Evolutionary conservation across 345 rosid species (phyloP), one percentile per base, ranked within the genome.

Genomic region (Lepidium aucheri): DNA sequence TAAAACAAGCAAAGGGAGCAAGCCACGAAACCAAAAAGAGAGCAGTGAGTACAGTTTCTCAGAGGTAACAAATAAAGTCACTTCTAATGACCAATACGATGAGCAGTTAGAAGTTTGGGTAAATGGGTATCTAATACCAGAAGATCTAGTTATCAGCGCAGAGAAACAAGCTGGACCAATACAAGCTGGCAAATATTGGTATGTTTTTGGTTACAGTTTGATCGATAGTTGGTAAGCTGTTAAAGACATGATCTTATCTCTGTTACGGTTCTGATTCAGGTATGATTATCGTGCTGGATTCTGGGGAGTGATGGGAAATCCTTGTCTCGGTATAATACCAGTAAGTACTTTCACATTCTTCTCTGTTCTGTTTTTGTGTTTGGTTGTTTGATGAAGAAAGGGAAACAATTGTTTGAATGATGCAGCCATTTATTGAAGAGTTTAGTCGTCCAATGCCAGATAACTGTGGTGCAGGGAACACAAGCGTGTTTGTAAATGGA

Each of bases 181-280:
- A 67, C 83, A 72, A 44, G 82, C 96, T 34, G 96, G 96, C 63
- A 75, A 84, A 11, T 90, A 90, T 65, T 87, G 90, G 91, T 90
- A 61, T 47, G 43, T 64, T 45, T 51, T 43, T 15, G 47, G 42
- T 49, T 42, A 20, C 65, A 18, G 0, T 51, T 12, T 57, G 8
- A 20, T 0, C 20, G 12, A 39, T 3, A 17, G 1, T 11, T 45
- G 57, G 26, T 9, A 58, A 57, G 35, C 6, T 8, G 20, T 50
- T 32, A 40, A 41, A 56, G 39, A 49, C 17, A 3, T 12, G 17
- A 22, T 32, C 14, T 50, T 50, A 24, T 24, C 26, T 43, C 0
- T 56, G 14, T 30, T 9, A 33, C 63, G 45, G 2, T 14, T 51
- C 20, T 51, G 13, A 38, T 4, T 65, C 63, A 89, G 96, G 96